A percentile compares a stretch with the other conserved stretches of the same genome.
Evolutionary conservation across 2,329 filamentous ascomycete genomes (phyloP).

Genomic region (Diaporthe amygdali): DNA sequence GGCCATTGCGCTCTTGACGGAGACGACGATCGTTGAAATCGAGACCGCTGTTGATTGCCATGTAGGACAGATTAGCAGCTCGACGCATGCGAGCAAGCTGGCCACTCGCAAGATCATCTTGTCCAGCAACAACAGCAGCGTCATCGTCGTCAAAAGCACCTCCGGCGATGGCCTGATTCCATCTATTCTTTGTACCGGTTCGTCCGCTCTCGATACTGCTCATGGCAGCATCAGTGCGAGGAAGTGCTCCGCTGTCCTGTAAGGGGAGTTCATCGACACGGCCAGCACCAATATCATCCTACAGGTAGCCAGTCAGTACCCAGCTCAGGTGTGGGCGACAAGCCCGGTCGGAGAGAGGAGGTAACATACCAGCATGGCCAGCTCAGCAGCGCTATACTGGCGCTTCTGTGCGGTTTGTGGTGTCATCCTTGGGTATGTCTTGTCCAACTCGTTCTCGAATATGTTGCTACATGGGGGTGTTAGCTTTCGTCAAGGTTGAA

Average conservation of each 20-base stretch:
- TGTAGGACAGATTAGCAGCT: background rate
- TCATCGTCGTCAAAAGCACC: slow-evolving; percentile 38
- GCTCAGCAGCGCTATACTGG: background rate
- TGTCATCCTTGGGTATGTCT: background rate
- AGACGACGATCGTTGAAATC: background rate
- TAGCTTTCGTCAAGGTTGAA: background rate
- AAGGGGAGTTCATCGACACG: slow-evolving; percentile 33
- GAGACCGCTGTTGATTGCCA: background rate
- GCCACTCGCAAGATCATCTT: slow-evolving; percentile 34
- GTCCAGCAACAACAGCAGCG: slow-evolving; percentile 31
- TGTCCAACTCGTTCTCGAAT: background rate
- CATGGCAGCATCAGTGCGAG: background rate
- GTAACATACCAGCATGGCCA: slow-evolving; percentile 8
- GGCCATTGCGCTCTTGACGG: background rate
- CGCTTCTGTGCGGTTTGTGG: background rate
- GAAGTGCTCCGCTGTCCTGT: slow-evolving; percentile 24
- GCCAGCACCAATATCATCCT: slow-evolving; percentile 37
- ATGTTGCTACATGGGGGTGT: background rate
- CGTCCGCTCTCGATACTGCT: background rate
- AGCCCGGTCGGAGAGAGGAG: background rate
- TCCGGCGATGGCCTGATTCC: slow-evolving; percentile 25
- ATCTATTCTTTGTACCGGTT: slow-evolving; percentile 1
- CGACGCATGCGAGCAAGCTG: slow-evolving; percentile 31
- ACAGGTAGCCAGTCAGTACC: background rate
- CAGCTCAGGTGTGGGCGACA: background rate